Conservation (phyloP, 2,329 filamentous ascomycete species). For the Paecilomyces niveus region DNA sequence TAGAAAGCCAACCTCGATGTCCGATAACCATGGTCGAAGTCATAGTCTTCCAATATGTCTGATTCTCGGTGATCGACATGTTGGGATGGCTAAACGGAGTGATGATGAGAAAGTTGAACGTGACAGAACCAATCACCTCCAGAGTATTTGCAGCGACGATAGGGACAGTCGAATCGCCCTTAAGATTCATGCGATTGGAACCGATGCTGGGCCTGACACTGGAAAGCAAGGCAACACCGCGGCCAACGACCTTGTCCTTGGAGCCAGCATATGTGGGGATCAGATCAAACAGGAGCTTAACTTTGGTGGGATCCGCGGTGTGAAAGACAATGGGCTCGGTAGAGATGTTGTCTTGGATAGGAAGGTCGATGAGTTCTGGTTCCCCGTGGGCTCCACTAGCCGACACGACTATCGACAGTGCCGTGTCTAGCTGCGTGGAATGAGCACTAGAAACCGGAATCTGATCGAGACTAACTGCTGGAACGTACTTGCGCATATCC, state of each 20-base stretch:
- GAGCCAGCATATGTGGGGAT: conserved; percentile 87
- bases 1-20: conserved; percentile 44
- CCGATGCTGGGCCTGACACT: conserved; percentile 78
- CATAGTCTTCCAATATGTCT: conserved; percentile 95
- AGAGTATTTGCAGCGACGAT: conserved; percentile 75
- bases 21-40: conserved; percentile 77
- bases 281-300: conserved; percentile 89
- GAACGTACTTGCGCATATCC: conserved; percentile 76
- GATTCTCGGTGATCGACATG: conserved; percentile 81
- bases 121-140: conserved; percentile 88
- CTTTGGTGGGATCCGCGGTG: conserved; percentile 66
- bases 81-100: conserved; percentile 91
- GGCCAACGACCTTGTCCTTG: conserved; percentile 74
- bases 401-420: conserved; percentile 82
- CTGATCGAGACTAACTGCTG: conserved; percentile 77
- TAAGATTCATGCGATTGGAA: conserved; percentile 79
- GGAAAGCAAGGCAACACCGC: conserved; percentile 80
- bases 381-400: conserved; percentile 80
- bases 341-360: conserved; percentile 85
- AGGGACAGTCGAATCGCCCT: conserved; percentile 86
- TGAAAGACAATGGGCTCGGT: conserved; percentile 92
- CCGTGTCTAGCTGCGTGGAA: conserved; percentile 87
- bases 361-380: conserved; percentile 81
- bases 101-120: conserved; percentile 94
- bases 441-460: conserved; percentile 85